These are phyloP conservation scores for Plectosphaerella plurivora DNA, from an alignment of 2,329 filamentous ascomycete species.

Conservation along the genomic window DNA sequence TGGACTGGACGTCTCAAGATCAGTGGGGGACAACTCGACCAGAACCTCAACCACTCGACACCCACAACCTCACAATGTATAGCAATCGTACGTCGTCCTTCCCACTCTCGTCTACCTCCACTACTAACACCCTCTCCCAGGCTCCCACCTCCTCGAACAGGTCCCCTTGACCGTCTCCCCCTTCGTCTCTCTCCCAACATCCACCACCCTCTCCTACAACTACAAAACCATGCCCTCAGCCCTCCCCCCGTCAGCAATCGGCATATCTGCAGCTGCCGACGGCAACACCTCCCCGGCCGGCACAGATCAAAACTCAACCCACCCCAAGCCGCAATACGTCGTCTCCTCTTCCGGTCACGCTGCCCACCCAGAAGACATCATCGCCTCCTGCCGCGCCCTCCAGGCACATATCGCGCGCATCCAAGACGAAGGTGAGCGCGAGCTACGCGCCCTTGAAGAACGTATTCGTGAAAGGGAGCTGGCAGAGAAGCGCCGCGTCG, in stretches of 20 bases:
- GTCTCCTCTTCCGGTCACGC: slow-evolving; percentile 73
- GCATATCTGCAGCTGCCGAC: slow-evolving; percentile 35
- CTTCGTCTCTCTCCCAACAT: slow-evolving; percentile 84
- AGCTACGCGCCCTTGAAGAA: slow-evolving; percentile 67
- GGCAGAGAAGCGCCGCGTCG: slow-evolving; percentile 73
- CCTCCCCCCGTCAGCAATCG: slow-evolving; percentile 68
- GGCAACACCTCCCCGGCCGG: slow-evolving; percentile 27
- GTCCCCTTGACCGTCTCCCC: slow-evolving; percentile 91
- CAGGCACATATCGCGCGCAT: slow-evolving; percentile 69
- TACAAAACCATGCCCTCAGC: slow-evolving; percentile 88
- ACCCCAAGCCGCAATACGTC: slow-evolving; percentile 63
- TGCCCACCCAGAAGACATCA: slow-evolving; percentile 82
- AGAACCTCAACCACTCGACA: background rate
- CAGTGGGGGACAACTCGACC: background rate
- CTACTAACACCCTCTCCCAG: slow-evolving; percentile 33
- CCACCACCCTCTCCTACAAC: slow-evolving; percentile 90
- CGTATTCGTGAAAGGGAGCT: slow-evolving; percentile 61
- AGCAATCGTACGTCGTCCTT: slow-evolving; percentile 22
- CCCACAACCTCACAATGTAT: slow-evolving; percentile 13
- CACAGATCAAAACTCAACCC: slow-evolving; percentile 12
- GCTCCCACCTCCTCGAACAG: slow-evolving; percentile 84
- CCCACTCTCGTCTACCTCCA: background rate
- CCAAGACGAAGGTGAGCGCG: slow-evolving; percentile 61
- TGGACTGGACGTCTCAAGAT: too few relatives aligned
- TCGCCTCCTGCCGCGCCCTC: slow-evolving; percentile 74